These are phyloP conservation scores for Geotrichum ghanense DNA, from an alignment of 805 yeast genomes.

Conservation along the genomic window DNA sequence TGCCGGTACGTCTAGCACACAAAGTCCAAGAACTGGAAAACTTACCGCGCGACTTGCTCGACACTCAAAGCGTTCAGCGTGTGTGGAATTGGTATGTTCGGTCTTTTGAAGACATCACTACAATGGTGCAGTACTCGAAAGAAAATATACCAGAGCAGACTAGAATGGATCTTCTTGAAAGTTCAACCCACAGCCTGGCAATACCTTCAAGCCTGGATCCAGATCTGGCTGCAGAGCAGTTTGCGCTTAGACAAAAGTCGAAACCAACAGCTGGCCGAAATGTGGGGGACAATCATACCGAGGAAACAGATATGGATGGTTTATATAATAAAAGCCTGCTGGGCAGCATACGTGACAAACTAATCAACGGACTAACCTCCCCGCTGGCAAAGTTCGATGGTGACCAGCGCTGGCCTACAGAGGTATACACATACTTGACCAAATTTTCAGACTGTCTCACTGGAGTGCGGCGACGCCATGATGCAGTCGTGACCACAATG, in stretches of 20 bases:
- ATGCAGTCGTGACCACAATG: constrained; percentile 84
- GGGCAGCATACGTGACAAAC: background rate
- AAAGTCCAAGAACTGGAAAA: constrained; percentile 75
- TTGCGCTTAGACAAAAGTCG: background rate
- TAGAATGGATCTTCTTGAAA: background rate
- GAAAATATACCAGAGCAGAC: background rate
- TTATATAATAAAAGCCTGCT: background rate
- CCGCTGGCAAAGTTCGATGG: constrained; percentile 6
- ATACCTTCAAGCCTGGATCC: background rate
- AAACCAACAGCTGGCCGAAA: background rate
- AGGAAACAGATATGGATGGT: no score
- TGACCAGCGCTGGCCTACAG: constrained; percentile 48
- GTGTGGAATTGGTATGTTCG: constrained; percentile 88
- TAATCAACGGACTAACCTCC: background rate
- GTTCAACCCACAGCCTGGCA: constrained; percentile 31
- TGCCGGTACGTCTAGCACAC: constrained; percentile 78
- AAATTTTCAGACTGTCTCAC: constrained; percentile 53
- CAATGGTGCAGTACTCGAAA: constrained; percentile 28
- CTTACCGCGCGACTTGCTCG: constrained; percentile 62
- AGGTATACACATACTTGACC: constrained; percentile 60
- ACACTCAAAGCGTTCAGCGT: constrained; percentile 62
- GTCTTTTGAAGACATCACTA: constrained; percentile 67
- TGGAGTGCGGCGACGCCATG: constrained; percentile 72
- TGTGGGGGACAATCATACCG: background rate
- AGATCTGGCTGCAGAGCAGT: background rate